These are phyloP conservation scores for Liquidambar formosana DNA, from an alignment of 164 flowering plant genomes.

Conservation along the genomic window DNA sequence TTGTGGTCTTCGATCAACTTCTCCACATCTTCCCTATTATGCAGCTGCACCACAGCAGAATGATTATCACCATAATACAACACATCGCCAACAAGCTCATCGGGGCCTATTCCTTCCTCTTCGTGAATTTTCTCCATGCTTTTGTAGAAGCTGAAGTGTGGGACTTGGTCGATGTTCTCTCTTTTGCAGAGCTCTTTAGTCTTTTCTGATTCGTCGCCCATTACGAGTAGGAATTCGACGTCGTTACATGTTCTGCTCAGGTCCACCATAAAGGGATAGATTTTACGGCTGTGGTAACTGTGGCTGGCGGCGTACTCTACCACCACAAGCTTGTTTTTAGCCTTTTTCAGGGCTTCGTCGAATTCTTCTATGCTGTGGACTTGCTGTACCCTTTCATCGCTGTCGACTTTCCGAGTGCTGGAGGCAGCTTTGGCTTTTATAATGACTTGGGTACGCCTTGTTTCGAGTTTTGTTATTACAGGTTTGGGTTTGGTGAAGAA, in stretches of 20 bases:
- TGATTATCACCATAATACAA: conserved; percentile 87
- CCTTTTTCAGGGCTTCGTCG: conserved; percentile 60
- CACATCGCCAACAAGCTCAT: conserved; percentile 76
- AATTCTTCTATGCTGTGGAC: conserved; percentile 73
- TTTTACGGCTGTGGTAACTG: conserved; percentile 53
- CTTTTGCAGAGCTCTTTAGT: conserved; percentile 64
- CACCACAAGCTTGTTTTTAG: conserved; percentile 76
- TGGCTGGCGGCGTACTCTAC: conserved; percentile 76
- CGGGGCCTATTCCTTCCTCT: conserved; percentile 87
- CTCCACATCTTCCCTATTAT: conserved; percentile 69
- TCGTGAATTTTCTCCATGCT: conserved; percentile 82
- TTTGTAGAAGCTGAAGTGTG: conserved; percentile 93
- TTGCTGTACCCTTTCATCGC: conserved; percentile 56
- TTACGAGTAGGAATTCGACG: conserved; percentile 77
- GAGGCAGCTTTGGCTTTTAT: conserved; percentile 37
- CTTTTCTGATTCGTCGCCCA: conserved; percentile 83
- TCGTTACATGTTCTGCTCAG: conserved; percentile 80
- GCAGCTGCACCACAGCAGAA: conserved; percentile 77
- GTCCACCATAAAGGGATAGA: conserved; percentile 92
- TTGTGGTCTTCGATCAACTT: conserved; percentile 58
- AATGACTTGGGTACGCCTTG: conserved; percentile 5
- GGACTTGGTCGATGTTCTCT: conserved; percentile 70
- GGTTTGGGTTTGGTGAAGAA: conserved; percentile 24
- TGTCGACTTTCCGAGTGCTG: conserved; percentile 20
- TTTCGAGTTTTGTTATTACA: conserved; percentile 6